Base-by-base conservation (phyloP, 2,329 filamentous ascomycete species). In the Talaromyces sp. region DNA sequence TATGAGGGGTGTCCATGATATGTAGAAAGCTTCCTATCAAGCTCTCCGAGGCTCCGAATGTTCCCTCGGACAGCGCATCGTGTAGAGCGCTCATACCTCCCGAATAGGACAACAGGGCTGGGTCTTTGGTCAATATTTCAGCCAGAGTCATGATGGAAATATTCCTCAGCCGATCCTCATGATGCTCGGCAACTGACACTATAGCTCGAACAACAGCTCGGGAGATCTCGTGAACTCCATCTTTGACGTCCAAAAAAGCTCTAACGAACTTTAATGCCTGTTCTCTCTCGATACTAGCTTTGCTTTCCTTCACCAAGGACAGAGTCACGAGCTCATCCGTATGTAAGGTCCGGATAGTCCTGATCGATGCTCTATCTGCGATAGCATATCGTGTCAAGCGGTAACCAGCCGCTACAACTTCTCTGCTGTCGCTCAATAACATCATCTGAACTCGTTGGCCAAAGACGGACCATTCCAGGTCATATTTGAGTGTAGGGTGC, bases 191-290 rank as follows among this genome's bases (percentile, higher is more conserved):
- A 55, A 98, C 89, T 4, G 95, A 90, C 32, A 95, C 91, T 60
- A 99, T 88, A 7, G 93, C 95, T 58, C 95, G 86, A 8, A 96
- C 89, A 21, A 99, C 87, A 0, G 91, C 88, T 61, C 90, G 85
- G 1, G 95, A 96, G 38, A 99, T 84, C 72, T 99, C 93, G 64
- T 86, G 84, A 9, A 96, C 88, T 11, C 95, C 95, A 64, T 92
- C 91, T 71, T 97, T 97, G 65, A 98, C 91, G 71, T 99, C 95
- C 2, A 99, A 80, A 70, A 99, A 99, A 10, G 93, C 91, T 62
- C 95, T 86, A 27, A 98, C 88, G 72, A 99, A 97, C 73, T 99
- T 99, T 68, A 99, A 80, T 13, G 95, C 95, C 76, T 99, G 95
- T 74, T 99, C 95, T 58, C 96, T 86, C 78, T 99, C 95, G 19